These are phyloP conservation scores for Fraxinus platypoda DNA, from an alignment of 305 asterid genomes.

Conservation along the genomic window DNA sequence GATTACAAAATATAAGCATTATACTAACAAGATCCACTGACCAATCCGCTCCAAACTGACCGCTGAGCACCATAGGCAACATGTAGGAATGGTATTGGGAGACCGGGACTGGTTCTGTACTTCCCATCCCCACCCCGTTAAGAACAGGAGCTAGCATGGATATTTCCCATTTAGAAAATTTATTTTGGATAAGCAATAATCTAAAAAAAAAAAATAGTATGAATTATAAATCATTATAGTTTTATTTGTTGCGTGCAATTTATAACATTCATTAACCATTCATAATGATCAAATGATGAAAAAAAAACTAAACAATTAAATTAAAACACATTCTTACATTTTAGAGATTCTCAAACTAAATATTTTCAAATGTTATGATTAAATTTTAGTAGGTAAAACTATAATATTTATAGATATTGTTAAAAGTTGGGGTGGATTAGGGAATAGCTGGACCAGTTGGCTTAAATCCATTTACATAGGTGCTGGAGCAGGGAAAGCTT, in stretches of 20 bases:
- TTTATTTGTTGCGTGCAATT: neutral
- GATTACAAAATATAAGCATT: neutral
- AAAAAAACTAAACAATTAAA: neutral
- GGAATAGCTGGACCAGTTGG: neutral
- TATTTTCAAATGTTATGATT: neutral
- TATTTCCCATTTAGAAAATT: neutral
- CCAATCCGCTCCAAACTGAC: neutral
- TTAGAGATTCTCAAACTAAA: neutral
- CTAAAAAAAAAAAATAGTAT: neutral
- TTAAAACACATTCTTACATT: neutral
- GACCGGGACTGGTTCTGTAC: neutral
- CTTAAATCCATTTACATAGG: neutral
- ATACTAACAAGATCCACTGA: neutral
- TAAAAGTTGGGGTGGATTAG: neutral
- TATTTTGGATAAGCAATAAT: neutral
- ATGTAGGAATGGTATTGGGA: neutral
- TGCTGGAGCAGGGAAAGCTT: neutral
- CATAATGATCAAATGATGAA: neutral
- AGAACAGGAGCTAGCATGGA: neutral
- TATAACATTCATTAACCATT: neutral
- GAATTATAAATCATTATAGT: neutral
- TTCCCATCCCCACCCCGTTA: neutral
- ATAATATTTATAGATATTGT: neutral
- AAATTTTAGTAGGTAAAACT: neutral
- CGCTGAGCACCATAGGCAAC: neutral